Evolutionary conservation across 257 asterid genomes (phyloP).

Genomic region (Sherardia arvensis): DNA sequence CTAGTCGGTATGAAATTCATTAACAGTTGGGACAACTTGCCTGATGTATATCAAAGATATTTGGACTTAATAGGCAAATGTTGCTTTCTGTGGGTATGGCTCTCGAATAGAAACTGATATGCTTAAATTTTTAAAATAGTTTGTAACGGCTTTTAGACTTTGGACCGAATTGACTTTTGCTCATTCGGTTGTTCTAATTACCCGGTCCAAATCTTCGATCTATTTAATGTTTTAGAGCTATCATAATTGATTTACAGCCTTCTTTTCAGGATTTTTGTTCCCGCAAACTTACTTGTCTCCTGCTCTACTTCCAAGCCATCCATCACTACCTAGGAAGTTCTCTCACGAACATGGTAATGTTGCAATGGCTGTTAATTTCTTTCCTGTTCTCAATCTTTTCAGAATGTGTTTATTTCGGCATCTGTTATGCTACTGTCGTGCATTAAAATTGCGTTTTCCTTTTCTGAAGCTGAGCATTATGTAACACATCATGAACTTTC

Average conservation of each 20-base stretch:
- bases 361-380: constrained; percentile 4
- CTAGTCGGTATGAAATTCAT: not conserved
- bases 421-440: not conserved
- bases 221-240: constrained; percentile 1
- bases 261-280: constrained; percentile 41
- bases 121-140: not conserved
- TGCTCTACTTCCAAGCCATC: constrained; percentile 35
- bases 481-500: not conserved
- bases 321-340: constrained; percentile 27
- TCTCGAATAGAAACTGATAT: not conserved
- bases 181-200: not conserved
- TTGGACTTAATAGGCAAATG: not conserved
- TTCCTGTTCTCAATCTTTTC: not conserved
- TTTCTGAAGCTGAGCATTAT: not conserved
- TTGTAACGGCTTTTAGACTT: not conserved
- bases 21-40: not conserved
- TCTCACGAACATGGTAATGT: constrained; percentile 44
- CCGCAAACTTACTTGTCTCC: constrained; percentile 51
- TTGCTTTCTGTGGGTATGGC: not conserved
- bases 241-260: constrained; percentile 1
- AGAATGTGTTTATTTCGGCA: not conserved
- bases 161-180: not conserved
- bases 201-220: not conserved
- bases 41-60: not conserved
- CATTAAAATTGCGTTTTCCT: not conserved